Conservation (phyloP, 202 grass and related monocot genomes). For the Dendrocalamus latiflorus region DNA sequence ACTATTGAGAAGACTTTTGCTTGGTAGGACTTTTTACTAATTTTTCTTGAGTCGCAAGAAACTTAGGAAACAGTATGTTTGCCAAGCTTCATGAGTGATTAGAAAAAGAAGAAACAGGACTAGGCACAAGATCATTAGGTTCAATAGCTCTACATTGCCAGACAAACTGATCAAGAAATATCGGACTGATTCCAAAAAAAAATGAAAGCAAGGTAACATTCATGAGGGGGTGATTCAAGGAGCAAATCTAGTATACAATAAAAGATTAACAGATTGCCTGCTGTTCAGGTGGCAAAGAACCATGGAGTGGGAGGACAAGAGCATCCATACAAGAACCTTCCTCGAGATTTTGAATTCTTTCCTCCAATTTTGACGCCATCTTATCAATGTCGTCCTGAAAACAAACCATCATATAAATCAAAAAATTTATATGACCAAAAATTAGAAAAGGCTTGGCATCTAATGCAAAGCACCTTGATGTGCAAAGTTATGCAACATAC, state of each 20-base stretch:
- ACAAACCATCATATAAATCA: constrained; percentile 11
- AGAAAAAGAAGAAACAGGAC: neutral
- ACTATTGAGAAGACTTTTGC: neutral
- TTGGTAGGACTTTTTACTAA: neutral
- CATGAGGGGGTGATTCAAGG: neutral
- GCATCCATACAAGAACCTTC: constrained; percentile 97
- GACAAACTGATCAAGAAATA: neutral
- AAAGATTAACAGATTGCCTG: constrained; percentile 57
- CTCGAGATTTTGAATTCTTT: constrained; percentile 83
- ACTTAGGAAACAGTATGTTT: neutral
- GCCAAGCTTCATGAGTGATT: neutral
- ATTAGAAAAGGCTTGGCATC: neutral
- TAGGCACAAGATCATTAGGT: neutral
- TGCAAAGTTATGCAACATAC: too few relatives aligned
- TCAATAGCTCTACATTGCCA: neutral
- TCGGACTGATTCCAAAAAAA: neutral
- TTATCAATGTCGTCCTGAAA: constrained; percentile 96
- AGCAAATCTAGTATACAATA: neutral
- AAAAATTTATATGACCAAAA: neutral
- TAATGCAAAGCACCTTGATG: neutral
- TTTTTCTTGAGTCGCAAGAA: neutral
- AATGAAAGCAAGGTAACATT: neutral
- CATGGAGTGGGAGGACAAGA: constrained; percentile 91
- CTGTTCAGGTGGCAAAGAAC: constrained; percentile 92
- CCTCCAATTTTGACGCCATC: constrained; percentile 88